These are phyloP conservation scores for Parafenestella ontariensis DNA, from an alignment of 2,329 filamentous ascomycete genomes.

Conservation along the genomic window DNA sequence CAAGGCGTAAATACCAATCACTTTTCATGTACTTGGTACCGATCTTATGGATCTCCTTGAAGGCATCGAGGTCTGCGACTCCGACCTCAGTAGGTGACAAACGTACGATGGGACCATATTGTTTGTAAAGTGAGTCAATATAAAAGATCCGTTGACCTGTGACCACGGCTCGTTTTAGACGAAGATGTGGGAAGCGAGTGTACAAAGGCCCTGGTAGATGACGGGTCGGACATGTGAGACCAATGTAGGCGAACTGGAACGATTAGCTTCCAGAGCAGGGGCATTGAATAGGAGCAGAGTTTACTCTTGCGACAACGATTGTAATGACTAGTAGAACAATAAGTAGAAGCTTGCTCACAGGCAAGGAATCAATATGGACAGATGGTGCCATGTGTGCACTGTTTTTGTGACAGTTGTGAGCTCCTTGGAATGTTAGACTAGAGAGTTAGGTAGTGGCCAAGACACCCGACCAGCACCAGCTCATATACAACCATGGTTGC, in stretches of 20 bases:
- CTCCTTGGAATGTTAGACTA: background rate
- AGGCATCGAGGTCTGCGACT: constrained; percentile 36
- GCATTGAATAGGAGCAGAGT: background rate
- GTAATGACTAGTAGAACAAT: background rate
- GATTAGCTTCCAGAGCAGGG: background rate
- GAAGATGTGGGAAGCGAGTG: constrained; percentile 43
- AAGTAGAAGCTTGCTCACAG: background rate
- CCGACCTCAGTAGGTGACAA: constrained; percentile 40
- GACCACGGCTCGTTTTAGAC: constrained; percentile 48
- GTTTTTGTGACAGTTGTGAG: background rate
- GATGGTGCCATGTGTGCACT: background rate
- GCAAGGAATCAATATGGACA: background rate
- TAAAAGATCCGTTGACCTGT: constrained; percentile 49
- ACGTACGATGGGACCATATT: constrained; percentile 42
- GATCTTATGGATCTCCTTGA: constrained; percentile 41
- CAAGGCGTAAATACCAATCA: constrained; percentile 33
- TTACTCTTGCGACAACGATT: background rate
- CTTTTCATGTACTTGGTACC: constrained; percentile 39
- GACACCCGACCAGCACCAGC: background rate
- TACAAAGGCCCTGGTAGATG: constrained; percentile 42
- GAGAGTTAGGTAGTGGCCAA: background rate
- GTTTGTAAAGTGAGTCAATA: constrained; percentile 48
- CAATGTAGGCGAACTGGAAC: constrained; percentile 11
- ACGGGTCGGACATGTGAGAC: constrained; percentile 36
- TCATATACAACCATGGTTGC: background rate